Percentiles rank a stretch among this genome's conserved stretches.
These are phyloP conservation scores for Fusarium sp. DNA, from an alignment of 2,329 filamentous ascomycete genomes.

Conservation along the genomic window DNA sequence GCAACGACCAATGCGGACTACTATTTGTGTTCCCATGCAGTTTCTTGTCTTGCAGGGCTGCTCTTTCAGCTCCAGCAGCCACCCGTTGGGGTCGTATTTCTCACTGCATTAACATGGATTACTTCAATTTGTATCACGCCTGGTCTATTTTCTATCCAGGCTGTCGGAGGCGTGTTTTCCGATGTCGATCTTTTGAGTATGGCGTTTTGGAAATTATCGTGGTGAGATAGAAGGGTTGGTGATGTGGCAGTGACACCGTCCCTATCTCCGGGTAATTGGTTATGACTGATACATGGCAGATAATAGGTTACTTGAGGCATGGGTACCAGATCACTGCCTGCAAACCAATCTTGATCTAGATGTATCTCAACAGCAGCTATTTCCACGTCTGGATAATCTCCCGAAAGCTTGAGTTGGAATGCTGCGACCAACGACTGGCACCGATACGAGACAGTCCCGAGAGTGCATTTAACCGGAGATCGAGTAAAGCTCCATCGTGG, in stretches of 20 bases:
- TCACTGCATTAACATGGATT: not conserved
- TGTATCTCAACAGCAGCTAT: not conserved
- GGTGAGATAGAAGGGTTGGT: not conserved
- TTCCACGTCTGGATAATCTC: conserved; percentile 28
- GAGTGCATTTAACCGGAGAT: conserved; percentile 26
- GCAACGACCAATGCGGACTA: not conserved
- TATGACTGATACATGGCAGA: no score
- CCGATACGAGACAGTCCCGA: conserved; percentile 2
- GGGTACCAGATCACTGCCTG: not conserved
- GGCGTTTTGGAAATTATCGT: conserved; percentile 12
- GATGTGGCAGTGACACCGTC: not conserved
- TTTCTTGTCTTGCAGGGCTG: not conserved
- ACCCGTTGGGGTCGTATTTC: conserved; percentile 20
- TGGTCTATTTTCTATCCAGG: not conserved
- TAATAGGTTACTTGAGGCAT: no score
- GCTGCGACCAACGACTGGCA: conserved; percentile 6
- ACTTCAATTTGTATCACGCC: conserved; percentile 4
- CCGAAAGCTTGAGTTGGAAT: conserved; percentile 20
- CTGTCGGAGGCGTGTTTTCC: conserved; percentile 21
- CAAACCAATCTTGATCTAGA: not conserved
- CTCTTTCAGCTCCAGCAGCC: conserved; percentile 14
- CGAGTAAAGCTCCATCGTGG: not conserved
- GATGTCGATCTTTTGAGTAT: conserved; percentile 7
- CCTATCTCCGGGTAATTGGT: not conserved
- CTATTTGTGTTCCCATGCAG: not conserved